Base-by-base conservation (phyloP, 1,284 basidiomycete species). In the Cutaneotrichosporon sp. region DNA sequence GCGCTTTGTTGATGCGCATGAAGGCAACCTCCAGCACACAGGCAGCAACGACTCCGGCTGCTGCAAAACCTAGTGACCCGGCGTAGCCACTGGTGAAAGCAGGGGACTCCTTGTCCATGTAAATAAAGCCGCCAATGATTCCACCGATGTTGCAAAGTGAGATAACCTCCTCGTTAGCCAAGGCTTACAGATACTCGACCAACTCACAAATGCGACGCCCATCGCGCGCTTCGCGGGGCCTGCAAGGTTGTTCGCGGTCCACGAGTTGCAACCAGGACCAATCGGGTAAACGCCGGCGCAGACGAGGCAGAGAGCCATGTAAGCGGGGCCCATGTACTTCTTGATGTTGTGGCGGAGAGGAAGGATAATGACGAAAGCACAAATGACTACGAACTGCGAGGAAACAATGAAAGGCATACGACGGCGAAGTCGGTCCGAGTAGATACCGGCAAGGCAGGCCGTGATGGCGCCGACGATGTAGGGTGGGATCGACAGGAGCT, bases 401-500 rank as follows among this genome's bases (percentile, higher is more conserved):
- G 37, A 39, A 17, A 55, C 29, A n/a, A 64, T 57, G 49, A 63
- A 61, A 20, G 55, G 54, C n/a, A 48, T 47, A 16, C 65, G 52
- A 7, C 50, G 31, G 29, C 52, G 31, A 44, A 48, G 46, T 32
- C 48, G 55, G 44, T 66, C 65, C 3, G 55, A 52, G 38, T 52
- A 59, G 17, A 51, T 48, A 5, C 62, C 62, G 3, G 62, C 58
- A 14, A 59, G 26, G 34, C 55, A 25, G 48, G 52, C 62, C 7
- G 51, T 38, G 14, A 52, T 31, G 6, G 63, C 63, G 14, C 58
- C 64, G 20, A 61, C 49, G 47, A 57, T 46, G 48, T 66, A 68
- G 14, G 66, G 61, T 3, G 66, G 66, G 12, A 64, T 60, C 11
- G 63, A 62, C 8, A 66, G 46, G n/a, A 68, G 64, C 46, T 70